Percentiles rank a stretch among this genome's conserved stretches.
These are phyloP conservation scores for Thraustotheca clavata DNA, from an alignment of 352 stramenopile genomes.

Conservation along the genomic window DNA sequence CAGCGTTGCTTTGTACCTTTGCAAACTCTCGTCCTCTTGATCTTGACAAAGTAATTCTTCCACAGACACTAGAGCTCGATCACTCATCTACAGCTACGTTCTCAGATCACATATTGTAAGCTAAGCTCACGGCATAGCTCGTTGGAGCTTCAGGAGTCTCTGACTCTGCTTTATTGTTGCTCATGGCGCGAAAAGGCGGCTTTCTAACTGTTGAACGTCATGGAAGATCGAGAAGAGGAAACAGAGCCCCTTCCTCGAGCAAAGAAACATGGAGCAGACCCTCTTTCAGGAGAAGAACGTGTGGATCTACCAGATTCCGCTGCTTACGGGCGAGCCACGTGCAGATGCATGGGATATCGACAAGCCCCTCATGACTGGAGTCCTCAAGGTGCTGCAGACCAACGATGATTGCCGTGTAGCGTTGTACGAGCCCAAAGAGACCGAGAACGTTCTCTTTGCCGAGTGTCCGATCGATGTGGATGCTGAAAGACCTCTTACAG, in stretches of 20 bases:
- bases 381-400: conserved; percentile 54
- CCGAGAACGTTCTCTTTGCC: conserved; percentile 40
- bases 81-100: conserved; percentile 40
- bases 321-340: conserved; percentile 62
- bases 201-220: not conserved
- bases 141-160: not conserved
- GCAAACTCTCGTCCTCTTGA: conserved; percentile 71
- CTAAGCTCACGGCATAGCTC: not conserved
- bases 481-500: conserved; percentile 44
- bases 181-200: not conserved
- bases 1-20: conserved; percentile 80
- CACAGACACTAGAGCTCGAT: conserved; percentile 46
- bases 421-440: conserved; percentile 55
- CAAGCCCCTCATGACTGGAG: conserved; percentile 70
- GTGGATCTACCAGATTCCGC: conserved; percentile 81
- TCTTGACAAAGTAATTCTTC: conserved; percentile 69
- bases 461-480: conserved; percentile 71
- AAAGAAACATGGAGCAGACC: conserved; percentile 43
- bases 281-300: conserved; percentile 68
- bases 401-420: conserved; percentile 64
- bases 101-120: not conserved
- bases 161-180: not conserved
- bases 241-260: no score
- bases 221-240: not conserved
- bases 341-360: conserved; percentile 76